Conservation (phyloP, 2,329 filamentous ascomycete genomes). For the Zasmidium citrigriseum region DNA sequence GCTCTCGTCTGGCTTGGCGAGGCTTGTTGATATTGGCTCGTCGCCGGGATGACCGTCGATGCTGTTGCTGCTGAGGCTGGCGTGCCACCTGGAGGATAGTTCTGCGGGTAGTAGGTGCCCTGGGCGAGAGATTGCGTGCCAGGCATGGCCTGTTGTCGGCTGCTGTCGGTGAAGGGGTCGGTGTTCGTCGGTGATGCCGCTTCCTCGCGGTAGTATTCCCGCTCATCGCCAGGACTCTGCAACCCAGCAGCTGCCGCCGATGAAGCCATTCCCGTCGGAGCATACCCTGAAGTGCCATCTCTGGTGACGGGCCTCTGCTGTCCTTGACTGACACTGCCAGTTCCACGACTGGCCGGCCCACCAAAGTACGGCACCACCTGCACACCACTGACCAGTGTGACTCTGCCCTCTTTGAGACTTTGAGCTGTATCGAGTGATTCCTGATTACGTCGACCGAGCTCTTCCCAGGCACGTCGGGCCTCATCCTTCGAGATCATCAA, state of each 20-base stretch:
- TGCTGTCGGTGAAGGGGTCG: constrained; percentile 62
- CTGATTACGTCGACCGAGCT: constrained; percentile 88
- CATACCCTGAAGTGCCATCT: constrained; percentile 37
- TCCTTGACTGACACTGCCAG: constrained; percentile 45
- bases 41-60: constrained; percentile 11
- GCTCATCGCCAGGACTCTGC: constrained; percentile 36
- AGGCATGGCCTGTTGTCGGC: constrained; percentile 39
- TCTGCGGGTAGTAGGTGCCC: constrained; percentile 18
- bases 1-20: constrained; percentile 10
- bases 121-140: constrained; percentile 30
- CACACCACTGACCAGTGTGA: constrained; percentile 87
- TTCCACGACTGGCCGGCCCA: constrained; percentile 27
- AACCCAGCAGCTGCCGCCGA: constrained; percentile 26
- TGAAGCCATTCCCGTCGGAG: constrained; percentile 19
- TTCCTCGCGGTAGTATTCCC: constrained; percentile 54
- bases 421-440: constrained; percentile 85
- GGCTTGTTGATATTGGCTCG: constrained; percentile 2
- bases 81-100: constrained; percentile 14
- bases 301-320: constrained; percentile 36
- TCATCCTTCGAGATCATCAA: constrained; percentile 94
- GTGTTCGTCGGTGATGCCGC: constrained; percentile 58
- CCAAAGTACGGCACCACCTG: constrained; percentile 74
- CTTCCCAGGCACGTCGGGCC: constrained; percentile 93
- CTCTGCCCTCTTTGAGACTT: constrained; percentile 82
- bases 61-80: constrained; percentile 16